Conservation (phyloP, 768 basidiomycete genomes). For the Kwoniella heveanensis region DNA sequence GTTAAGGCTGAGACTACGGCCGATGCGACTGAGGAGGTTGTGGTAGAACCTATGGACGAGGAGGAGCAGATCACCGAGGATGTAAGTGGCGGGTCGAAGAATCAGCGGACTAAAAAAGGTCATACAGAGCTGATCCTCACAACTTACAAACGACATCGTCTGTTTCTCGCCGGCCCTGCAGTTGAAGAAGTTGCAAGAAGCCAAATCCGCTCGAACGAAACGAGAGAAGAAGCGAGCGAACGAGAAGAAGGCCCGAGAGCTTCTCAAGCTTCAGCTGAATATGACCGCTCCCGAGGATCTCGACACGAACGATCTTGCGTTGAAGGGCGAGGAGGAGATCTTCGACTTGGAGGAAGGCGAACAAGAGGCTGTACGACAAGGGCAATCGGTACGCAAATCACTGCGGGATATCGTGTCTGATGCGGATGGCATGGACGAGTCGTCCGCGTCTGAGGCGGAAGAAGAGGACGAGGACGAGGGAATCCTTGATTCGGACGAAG, state of each 20-base stretch:
- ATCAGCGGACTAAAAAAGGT: too few relatives aligned
- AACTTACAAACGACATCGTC: too few relatives aligned
- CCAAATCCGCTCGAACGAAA: slow-evolving; percentile 68
- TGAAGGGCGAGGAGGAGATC: slow-evolving; percentile 75
- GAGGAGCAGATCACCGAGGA: slow-evolving; percentile 88
- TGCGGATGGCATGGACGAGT: slow-evolving; percentile 56
- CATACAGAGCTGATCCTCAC: too few relatives aligned
- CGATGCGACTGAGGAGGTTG: slow-evolving; percentile 69
- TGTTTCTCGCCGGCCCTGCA: slow-evolving; percentile 54
- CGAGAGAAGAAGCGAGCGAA: slow-evolving; percentile 81
- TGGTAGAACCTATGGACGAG: slow-evolving; percentile 68
- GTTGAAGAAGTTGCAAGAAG: slow-evolving; percentile 83
- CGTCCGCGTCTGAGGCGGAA: slow-evolving; percentile 52
- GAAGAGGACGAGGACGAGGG: slow-evolving; percentile 57
- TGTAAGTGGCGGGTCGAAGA: slow-evolving; percentile 60
- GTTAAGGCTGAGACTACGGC: slow-evolving; percentile 71
- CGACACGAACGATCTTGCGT: slow-evolving; percentile 67
- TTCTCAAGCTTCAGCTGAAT: slow-evolving; percentile 92
- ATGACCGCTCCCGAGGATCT: slow-evolving; percentile 99
- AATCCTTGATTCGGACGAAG: slow-evolving; percentile 62
- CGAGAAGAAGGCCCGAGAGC: slow-evolving; percentile 80
- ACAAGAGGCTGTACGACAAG: slow-evolving; percentile 57
- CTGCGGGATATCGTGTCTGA: slow-evolving; percentile 60
- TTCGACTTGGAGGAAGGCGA: slow-evolving; percentile 78
- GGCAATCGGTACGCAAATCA: slow-evolving; percentile 54